Evolutionary conservation across 139 green algal genomes (phyloP).

Genomic region (Desmodesmus armatus): DNA sequence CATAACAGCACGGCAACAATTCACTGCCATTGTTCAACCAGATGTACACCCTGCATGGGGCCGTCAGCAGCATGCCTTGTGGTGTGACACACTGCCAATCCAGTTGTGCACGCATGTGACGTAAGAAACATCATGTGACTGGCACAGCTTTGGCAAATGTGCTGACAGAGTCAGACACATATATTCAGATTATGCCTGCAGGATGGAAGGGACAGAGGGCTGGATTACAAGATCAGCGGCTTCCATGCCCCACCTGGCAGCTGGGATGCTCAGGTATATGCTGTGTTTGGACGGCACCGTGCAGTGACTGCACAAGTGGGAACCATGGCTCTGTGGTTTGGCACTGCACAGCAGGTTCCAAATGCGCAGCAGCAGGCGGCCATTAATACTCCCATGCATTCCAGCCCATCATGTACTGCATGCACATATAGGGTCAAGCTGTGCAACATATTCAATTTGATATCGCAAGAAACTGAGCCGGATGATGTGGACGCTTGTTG

Average conservation of each 20-base stretch:
- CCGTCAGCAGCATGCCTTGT: no score
- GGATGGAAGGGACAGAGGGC: slow-evolving; percentile 71
- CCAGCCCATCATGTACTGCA: no score
- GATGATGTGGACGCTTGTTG: neutral
- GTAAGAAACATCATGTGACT: neutral
- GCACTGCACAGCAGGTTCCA: neutral
- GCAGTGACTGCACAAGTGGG: neutral
- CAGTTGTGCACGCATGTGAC: neutral
- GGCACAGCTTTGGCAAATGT: no score
- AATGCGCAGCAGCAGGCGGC: no score
- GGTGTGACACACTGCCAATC: no score
- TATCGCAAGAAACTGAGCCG: no score
- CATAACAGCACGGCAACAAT: no score
- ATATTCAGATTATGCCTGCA: no score
- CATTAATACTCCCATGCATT: no score
- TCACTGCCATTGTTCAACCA: no score
- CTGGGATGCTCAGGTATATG: slow-evolving; percentile 63
- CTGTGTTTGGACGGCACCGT: neutral
- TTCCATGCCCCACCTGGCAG: slow-evolving; percentile 81
- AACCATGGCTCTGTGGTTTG: neutral
- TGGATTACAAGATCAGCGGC: slow-evolving; percentile 83
- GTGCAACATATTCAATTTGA: neutral
- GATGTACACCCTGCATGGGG: no score
- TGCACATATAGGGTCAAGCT: neutral
- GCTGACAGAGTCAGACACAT: slow-evolving; percentile 49